phyloP scores from a whole-genome alignment of 164 flowering plant species.

The Vitis riparia region DNA sequence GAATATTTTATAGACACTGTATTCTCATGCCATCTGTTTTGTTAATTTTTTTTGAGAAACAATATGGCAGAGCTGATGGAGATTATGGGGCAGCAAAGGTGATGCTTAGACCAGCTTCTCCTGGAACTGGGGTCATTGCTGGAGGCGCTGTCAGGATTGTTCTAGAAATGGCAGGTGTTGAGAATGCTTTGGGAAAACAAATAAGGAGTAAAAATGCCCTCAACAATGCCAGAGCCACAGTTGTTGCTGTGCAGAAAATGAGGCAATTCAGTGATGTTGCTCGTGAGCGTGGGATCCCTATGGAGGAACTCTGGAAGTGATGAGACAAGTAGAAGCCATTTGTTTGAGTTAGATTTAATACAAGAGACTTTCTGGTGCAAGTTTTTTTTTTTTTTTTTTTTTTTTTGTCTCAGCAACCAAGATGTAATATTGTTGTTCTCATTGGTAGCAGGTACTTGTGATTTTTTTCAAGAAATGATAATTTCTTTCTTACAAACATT shows the following conservation, averaged over 20 bases:
- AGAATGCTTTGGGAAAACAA: slow-evolving; percentile 95
- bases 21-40: neutral
- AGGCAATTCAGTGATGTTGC: slow-evolving; percentile 83
- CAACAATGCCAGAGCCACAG: slow-evolving; percentile 93
- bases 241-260: slow-evolving; percentile 79
- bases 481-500: too few species aligned
- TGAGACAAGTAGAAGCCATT: slow-evolving; percentile 2
- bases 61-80: slow-evolving; percentile 70
- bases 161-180: slow-evolving; percentile 94
- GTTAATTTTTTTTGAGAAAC: neutral
- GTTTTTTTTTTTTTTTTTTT: too few species aligned
- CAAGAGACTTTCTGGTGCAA: too few species aligned
- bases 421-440: too few species aligned
- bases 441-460: too few species aligned
- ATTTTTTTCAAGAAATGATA: too few species aligned
- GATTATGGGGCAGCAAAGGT: slow-evolving; percentile 93
- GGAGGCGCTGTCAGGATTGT: slow-evolving; percentile 94
- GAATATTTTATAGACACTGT: neutral
- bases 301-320: slow-evolving; percentile 98
- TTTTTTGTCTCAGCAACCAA: too few species aligned
- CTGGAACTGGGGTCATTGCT: slow-evolving; percentile 97
- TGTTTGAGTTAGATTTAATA: too few species aligned
- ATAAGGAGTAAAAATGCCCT: slow-evolving; percentile 88
- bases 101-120: slow-evolving; percentile 98
- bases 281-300: slow-evolving; percentile 82